A percentile compares a stretch with the other conserved stretches of the same genome.
phyloP scores from a whole-genome alignment of 495 filamentous ascomycete genomes.

The Cryomyces minteri region DNA sequence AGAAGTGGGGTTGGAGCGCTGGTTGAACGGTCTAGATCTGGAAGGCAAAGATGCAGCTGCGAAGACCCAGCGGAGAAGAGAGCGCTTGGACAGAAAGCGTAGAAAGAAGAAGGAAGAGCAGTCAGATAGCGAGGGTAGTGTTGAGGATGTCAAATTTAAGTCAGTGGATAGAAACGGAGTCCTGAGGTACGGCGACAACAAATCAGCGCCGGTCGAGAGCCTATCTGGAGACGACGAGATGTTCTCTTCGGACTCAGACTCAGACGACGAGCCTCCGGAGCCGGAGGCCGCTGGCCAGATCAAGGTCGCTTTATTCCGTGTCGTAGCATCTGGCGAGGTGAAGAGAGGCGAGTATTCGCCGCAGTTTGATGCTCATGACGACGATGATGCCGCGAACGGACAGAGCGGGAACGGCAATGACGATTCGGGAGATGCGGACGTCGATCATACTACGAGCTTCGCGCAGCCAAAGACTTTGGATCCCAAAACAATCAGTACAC shows the following conservation, averaged over 20 bases:
- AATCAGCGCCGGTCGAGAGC: conserved; percentile 50
- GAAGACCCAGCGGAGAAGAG: conserved; percentile 69
- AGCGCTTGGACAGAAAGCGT: conserved; percentile 75
- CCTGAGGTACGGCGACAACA: conserved; percentile 59
- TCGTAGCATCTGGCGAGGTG: conserved; percentile 89
- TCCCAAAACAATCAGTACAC: conserved; percentile 91
- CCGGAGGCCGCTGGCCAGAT: conserved; percentile 82
- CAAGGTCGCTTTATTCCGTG: conserved; percentile 90
- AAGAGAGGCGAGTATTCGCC: conserved; percentile 95
- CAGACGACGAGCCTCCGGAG: conserved; percentile 64
- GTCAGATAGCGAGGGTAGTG: conserved; percentile 15
- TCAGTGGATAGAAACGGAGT: conserved; percentile 35
- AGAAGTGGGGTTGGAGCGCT: conserved; percentile 87
- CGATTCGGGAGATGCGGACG: conserved; percentile 38
- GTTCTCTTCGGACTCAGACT: conserved; percentile 44
- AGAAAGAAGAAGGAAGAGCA: conserved; percentile 36
- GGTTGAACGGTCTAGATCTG: conserved; percentile 87
- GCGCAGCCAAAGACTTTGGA: conserved; percentile 94
- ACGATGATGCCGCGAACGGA: conserved; percentile 43
- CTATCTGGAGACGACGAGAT: conserved; percentile 54
- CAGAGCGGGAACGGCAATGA: conserved; percentile 23
- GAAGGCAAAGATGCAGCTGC: conserved; percentile 59
- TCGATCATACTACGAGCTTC: conserved; percentile 97
- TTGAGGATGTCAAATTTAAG: conserved; percentile 26
- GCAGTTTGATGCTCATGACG: conserved; percentile 92